phyloP scores from a whole-genome alignment of 2,329 filamentous ascomycete species.

The Penicillium sp. region DNA sequence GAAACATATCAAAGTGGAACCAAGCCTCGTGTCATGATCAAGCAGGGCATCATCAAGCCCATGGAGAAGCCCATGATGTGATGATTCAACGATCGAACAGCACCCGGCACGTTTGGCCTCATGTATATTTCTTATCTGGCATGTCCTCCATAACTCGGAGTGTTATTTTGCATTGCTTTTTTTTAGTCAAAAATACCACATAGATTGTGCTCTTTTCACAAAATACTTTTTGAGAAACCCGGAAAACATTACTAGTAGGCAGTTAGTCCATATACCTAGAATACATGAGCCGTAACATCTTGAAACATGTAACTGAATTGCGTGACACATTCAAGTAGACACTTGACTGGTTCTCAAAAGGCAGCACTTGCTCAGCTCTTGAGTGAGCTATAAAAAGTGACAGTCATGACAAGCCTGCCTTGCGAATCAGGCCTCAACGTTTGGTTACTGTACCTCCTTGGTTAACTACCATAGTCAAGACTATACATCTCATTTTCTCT shows the following conservation, averaged over 20 bases:
- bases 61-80: slow-evolving; percentile 73
- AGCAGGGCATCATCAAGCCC: slow-evolving; percentile 84
- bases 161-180: not conserved
- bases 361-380: too few species aligned
- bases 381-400: too few species aligned
- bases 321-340: too few species aligned
- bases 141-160: not conserved
- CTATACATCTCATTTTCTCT: too few species aligned
- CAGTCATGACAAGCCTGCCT: too few species aligned
- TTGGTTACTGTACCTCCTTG: too few species aligned
- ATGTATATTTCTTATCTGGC: slow-evolving; percentile 8
- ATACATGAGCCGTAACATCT: not conserved
- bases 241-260: not conserved
- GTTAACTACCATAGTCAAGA: too few species aligned
- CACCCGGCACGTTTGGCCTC: not conserved
- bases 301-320: not conserved
- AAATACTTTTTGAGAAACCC: not conserved
- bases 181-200: not conserved
- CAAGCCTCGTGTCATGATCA: slow-evolving; percentile 85
- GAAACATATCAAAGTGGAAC: slow-evolving; percentile 85
- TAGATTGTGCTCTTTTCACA: not conserved
- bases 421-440: too few species aligned
- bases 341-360: too few species aligned
- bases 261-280: not conserved
- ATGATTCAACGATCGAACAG: slow-evolving; percentile 2